Conservation (phyloP, 2,329 filamentous ascomycete species). For the Calcarisporium arbuscula region DNA sequence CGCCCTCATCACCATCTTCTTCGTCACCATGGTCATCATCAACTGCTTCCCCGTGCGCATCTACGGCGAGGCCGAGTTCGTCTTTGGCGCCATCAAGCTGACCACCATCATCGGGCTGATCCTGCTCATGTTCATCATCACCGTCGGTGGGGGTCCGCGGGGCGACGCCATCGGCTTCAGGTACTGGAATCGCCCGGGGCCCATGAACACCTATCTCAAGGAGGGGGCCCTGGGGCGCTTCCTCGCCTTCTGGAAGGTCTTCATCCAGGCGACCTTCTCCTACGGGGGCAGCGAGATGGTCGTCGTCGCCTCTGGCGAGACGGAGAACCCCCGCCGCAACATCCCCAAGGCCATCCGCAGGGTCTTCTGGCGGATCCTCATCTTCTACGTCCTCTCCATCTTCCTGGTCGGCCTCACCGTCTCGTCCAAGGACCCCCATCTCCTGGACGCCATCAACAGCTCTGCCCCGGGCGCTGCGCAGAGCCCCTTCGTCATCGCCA, state of each 20-base stretch:
- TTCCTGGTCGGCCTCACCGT: slow-evolving; percentile 31
- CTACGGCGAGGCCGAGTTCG: slow-evolving; percentile 49
- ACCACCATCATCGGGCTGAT: slow-evolving; percentile 43
- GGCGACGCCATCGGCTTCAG: slow-evolving; percentile 38
- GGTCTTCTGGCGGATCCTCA: slow-evolving; percentile 27
- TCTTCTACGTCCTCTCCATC: slow-evolving; percentile 30
- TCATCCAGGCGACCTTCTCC: slow-evolving; percentile 41
- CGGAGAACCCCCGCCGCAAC: slow-evolving; percentile 27
- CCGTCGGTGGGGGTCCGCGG: slow-evolving; percentile 37
- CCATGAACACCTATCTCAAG: slow-evolving; percentile 34
- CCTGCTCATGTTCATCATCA: slow-evolving; percentile 42
- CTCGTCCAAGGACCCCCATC: slow-evolving; percentile 26
- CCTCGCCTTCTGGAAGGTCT: slow-evolving; percentile 36
- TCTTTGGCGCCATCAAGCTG: slow-evolving; percentile 42
- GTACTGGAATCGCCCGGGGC: slow-evolving; percentile 37
- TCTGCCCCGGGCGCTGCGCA: slow-evolving; percentile 32
- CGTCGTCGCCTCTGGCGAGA: slow-evolving; percentile 30
- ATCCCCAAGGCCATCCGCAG: slow-evolving; percentile 26
- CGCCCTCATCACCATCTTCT: slow-evolving; percentile 30
- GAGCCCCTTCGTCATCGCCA: slow-evolving; percentile 54
- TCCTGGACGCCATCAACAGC: slow-evolving; percentile 43
- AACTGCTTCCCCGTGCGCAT: slow-evolving; percentile 35
- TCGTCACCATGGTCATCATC: slow-evolving; percentile 27
- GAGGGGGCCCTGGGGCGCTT: slow-evolving; percentile 32
- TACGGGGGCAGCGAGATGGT: slow-evolving; percentile 38